A percentile compares a stretch with the other conserved stretches of the same genome.
Evolutionary conservation across 2,329 filamentous ascomycete species (phyloP).

Genomic region (Colletotrichum cordylinicola): DNA sequence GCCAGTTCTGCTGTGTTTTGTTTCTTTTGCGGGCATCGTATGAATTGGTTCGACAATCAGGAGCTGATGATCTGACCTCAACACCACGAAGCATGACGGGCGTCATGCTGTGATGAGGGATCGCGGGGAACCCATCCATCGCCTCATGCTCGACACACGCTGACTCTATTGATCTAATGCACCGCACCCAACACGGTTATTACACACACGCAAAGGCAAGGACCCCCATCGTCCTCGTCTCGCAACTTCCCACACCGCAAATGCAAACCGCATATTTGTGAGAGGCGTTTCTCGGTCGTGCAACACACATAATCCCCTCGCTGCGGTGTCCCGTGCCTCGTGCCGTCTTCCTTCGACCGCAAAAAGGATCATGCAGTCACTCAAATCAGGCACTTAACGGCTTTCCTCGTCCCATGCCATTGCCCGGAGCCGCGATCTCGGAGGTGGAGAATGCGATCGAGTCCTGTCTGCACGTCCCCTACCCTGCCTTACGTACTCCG

Average conservation of each 20-base stretch:
- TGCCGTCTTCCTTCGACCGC: background rate
- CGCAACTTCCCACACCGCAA: constrained; percentile 13
- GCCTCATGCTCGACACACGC: background rate
- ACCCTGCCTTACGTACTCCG: background rate
- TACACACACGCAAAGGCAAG: background rate
- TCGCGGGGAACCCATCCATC: background rate
- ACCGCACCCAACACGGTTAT: background rate
- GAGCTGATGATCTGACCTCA: constrained; percentile 14
- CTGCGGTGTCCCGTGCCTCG: background rate
- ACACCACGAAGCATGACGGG: background rate
- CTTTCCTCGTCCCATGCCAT: constrained; percentile 1
- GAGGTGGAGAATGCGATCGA: constrained; percentile 18
- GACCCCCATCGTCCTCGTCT: background rate
- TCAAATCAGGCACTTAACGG: background rate
- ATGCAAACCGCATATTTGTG: constrained; percentile 6
- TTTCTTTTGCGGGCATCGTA: constrained; percentile 19
- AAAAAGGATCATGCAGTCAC: background rate
- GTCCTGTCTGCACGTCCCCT: constrained; percentile 9
- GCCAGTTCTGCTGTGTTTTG: constrained; percentile 2
- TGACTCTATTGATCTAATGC: background rate
- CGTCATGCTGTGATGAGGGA: background rate
- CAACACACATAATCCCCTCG: constrained; percentile 1
- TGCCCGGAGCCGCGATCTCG: constrained; percentile 18
- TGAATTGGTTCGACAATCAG: constrained; percentile 2
- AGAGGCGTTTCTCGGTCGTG: background rate